phyloP scores from a whole-genome alignment of 164 flowering plant species.

The Litsea cubeba region DNA sequence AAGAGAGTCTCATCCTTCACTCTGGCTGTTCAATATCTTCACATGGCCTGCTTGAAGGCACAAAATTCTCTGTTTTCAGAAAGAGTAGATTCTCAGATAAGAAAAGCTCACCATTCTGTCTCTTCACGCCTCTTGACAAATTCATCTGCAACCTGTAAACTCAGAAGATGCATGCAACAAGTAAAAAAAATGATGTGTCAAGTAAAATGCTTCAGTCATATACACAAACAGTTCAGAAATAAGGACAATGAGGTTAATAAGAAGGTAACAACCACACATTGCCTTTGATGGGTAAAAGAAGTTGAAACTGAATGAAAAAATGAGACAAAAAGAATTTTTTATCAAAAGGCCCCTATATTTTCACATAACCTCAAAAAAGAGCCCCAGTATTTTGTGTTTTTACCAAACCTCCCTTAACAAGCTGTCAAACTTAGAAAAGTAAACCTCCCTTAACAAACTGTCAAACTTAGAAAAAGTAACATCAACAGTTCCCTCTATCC shows the following conservation, averaged over 20 bases:
- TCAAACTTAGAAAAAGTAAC: too few relatives aligned
- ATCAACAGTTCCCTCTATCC: too few relatives aligned
- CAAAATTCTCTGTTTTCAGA: not conserved
- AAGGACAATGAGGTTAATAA: not conserved
- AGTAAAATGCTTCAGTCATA: not conserved
- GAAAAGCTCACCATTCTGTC: constrained; percentile 77
- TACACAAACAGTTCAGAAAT: not conserved
- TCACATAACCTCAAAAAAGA: too few relatives aligned
- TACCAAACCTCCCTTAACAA: too few relatives aligned
- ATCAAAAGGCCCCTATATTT: too few relatives aligned
- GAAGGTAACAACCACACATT: not conserved
- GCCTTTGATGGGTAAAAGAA: too few relatives aligned
- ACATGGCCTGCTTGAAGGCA: not conserved
- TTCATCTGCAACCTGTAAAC: constrained; percentile 88
- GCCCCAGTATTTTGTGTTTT: too few relatives aligned
- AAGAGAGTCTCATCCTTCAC: too few relatives aligned
- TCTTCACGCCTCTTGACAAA: constrained; percentile 82
- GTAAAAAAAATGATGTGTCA: not conserved
- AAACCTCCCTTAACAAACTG: too few relatives aligned
- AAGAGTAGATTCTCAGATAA: not conserved
- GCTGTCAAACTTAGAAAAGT: too few relatives aligned
- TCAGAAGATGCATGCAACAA: not conserved
- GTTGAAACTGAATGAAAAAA: too few relatives aligned
- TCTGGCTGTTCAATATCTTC: not conserved
- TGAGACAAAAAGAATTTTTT: too few relatives aligned